Conservation (phyloP, 1,284 basidiomycete species). For the Pseudozyma hubeiensis region DNA sequence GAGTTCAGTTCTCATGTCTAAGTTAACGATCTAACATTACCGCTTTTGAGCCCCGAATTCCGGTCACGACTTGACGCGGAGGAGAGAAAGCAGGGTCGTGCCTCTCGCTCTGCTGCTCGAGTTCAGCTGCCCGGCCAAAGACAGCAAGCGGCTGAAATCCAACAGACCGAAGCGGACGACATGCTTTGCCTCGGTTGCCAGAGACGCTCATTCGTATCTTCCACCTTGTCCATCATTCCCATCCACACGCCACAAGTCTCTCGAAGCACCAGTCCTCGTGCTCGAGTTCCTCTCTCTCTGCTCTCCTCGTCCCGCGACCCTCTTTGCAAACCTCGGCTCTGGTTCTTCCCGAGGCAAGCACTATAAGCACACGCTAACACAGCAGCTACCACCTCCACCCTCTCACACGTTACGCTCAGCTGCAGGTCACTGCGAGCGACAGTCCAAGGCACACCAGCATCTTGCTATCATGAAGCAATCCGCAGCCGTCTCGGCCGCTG, state of each 20-base stretch:
- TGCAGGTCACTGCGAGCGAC: no score
- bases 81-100: slow-evolving; percentile 13
- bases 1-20: neutral
- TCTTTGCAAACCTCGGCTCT: no score
- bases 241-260: no score
- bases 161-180: neutral
- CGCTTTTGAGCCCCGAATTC: slow-evolving; percentile 5
- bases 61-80: slow-evolving; percentile 19
- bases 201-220: neutral
- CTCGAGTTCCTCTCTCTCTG: no score
- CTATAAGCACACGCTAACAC: no score
- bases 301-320: no score
- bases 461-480: slow-evolving; percentile 29
- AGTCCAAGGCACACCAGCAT: neutral
- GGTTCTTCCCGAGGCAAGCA: no score
- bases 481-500: slow-evolving; percentile 15
- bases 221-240: no score
- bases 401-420: neutral
- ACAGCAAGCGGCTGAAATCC: neutral
- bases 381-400: neutral
- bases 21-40: slow-evolving; percentile 2
- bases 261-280: no score
- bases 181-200: no score
- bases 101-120: neutral
- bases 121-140: neutral